A percentile compares a stretch with the other conserved stretches of the same genome.
Evolutionary conservation across 306 rosid species (phyloP).

Genomic region (Quercus variabilis): DNA sequence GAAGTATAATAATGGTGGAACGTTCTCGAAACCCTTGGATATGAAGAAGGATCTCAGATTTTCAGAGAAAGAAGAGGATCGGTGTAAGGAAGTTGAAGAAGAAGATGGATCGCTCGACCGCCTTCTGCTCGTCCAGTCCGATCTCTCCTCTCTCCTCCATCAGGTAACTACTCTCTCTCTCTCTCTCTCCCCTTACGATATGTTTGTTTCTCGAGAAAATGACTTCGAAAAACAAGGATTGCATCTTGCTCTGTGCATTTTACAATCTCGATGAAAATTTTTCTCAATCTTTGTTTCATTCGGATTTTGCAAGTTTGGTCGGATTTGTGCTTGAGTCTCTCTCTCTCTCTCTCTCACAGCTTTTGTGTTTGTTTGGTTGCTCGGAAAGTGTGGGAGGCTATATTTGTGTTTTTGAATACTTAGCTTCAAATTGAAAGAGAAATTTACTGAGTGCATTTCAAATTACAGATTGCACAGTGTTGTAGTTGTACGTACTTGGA

Average conservation of each 20-base stretch:
- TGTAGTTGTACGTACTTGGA: neutral
- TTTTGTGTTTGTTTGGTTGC: too few relatives aligned
- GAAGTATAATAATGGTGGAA: conserved; percentile 28
- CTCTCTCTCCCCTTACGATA: neutral
- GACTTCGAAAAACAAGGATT: neutral
- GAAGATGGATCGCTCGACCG: conserved; percentile 37
- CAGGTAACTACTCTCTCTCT: conserved; percentile 39
- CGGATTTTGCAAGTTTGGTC: too few relatives aligned
- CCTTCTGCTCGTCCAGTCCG: conserved; percentile 58
- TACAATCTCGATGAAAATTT: neutral
- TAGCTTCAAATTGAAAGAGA: neutral
- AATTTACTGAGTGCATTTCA: too few relatives aligned
- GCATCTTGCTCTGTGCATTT: neutral
- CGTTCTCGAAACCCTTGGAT: conserved; percentile 10
- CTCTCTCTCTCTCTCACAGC: too few relatives aligned
- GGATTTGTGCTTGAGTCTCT: too few relatives aligned
- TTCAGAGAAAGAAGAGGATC: conserved; percentile 8
- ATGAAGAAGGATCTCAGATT: conserved; percentile 6
- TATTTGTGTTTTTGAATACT: too few relatives aligned
- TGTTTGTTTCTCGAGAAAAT: neutral
- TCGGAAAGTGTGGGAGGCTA: too few relatives aligned
- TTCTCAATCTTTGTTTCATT: too few relatives aligned
- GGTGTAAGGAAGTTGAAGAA: too few relatives aligned
- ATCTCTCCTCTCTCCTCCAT: conserved; percentile 50
- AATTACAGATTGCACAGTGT: too few relatives aligned